phyloP scores from a whole-genome alignment of 2,329 filamentous ascomycete genomes.

The Claviceps capensis region DNA sequence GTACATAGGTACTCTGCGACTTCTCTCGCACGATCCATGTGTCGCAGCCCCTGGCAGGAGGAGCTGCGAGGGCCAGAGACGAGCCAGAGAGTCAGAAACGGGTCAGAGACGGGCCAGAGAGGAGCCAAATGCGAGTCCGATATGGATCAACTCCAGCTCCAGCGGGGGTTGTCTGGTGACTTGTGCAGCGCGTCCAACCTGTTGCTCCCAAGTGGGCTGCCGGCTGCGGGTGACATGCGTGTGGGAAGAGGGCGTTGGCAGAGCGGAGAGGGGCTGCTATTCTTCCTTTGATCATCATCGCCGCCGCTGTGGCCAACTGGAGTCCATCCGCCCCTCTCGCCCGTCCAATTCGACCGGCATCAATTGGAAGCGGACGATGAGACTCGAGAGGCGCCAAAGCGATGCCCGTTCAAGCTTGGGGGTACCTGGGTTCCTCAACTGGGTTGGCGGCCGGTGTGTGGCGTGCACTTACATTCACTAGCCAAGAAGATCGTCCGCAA shows the following conservation, averaged over 20 bases:
- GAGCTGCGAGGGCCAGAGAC: neutral
- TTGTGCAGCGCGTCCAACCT: neutral
- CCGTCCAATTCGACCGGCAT: neutral
- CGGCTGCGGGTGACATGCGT: neutral
- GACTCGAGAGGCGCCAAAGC: neutral
- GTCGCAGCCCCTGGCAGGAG: slow-evolving; percentile 2
- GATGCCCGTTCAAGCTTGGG: slow-evolving; percentile 1
- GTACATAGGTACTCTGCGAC: neutral
- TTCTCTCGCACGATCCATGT: neutral
- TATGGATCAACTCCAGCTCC: neutral
- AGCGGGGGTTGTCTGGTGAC: neutral
- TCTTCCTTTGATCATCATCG: neutral
- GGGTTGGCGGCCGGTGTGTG: neutral
- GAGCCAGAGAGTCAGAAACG: neutral
- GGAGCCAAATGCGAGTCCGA: neutral
- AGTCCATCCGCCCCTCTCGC: neutral
- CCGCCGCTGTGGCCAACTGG: neutral
- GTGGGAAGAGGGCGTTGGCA: neutral
- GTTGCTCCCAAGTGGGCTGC: neutral
- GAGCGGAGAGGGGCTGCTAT: neutral
- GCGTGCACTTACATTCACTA: neutral
- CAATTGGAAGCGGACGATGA: neutral
- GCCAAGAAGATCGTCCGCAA: slow-evolving; percentile 1
- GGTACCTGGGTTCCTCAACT: slow-evolving; percentile 1
- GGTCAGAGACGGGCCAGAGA: neutral